Percentiles rank a stretch among this genome's conserved stretches.
Conservation (phyloP, 768 basidiomycete species). For the Fibroporia radiculosa region DNA sequence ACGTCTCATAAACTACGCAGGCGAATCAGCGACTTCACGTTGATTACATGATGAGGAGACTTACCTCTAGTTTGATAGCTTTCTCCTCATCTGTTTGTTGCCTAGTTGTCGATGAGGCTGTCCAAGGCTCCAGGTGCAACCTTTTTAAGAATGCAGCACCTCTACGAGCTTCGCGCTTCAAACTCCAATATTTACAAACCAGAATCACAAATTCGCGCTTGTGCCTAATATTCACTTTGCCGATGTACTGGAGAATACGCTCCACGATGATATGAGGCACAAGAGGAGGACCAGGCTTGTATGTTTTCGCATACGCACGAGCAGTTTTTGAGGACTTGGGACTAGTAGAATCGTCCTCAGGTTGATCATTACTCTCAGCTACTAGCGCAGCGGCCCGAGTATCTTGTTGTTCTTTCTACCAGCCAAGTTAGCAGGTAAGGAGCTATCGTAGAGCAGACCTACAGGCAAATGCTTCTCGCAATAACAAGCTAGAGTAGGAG, state of each 20-base stretch:
- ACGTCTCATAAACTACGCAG: slow-evolving; percentile 41
- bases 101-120: slow-evolving; percentile 58
- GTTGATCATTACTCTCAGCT: slow-evolving; percentile 35
- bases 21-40: neutral
- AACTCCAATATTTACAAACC: slow-evolving; percentile 91
- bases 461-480: slow-evolving; percentile 93
- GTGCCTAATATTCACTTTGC: slow-evolving; percentile 62
- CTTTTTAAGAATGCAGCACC: slow-evolving; percentile 92
- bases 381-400: slow-evolving; percentile 47
- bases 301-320: slow-evolving; percentile 85
- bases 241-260: slow-evolving; percentile 68
- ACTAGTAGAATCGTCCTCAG: slow-evolving; percentile 3
- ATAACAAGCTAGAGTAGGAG: slow-evolving; percentile 64
- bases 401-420: slow-evolving; percentile 64
- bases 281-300: slow-evolving; percentile 87
- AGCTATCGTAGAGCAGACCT: slow-evolving; percentile 20
- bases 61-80: slow-evolving; percentile 70
- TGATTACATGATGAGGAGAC: slow-evolving; percentile 16
- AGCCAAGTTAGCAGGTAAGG: neutral
- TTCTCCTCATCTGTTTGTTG: slow-evolving; percentile 79
- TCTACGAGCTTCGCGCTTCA: slow-evolving; percentile 88
- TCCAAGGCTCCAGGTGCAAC: slow-evolving; percentile 96
- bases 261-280: slow-evolving; percentile 83
- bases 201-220: slow-evolving; percentile 68
- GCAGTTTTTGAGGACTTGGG: slow-evolving; percentile 63